Base-by-base conservation (phyloP, 352 stramenopile species). In the Phytophthora cryptogea region DNA sequence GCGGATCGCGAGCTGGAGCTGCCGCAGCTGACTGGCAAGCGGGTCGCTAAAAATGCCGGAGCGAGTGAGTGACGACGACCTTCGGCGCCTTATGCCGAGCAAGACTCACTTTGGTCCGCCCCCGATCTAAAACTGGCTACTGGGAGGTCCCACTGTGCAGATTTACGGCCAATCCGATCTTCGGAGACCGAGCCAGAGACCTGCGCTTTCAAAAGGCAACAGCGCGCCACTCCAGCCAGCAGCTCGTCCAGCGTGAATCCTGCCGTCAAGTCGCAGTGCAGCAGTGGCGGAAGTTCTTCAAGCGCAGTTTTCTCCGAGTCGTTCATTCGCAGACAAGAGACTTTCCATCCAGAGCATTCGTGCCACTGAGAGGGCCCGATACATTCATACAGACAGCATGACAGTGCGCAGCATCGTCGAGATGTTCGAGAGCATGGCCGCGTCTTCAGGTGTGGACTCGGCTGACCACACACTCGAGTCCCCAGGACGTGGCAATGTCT, bases 381-480 rank as follows among this genome's bases (percentile, higher is more conserved):
- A 23, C 37, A 39, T 10, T 14, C 49, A 33, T 35, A n/a, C 8
- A 61, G 23, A 50, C 30, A 64, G 53, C 48, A 75, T 75, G 67
- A 75, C 55, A 59, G 67, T 75, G 43, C 62, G 57, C 53, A 68
- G 51, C 49, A 72, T 75, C 48, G 62, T 75, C 16, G 31, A 65
- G 48, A 68, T 72, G 67, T 75, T 75, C 31, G 67, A 75, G 46
- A 66, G 41, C 39, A 56, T 75, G 52, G 57, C 67, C 9, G 28
- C 49, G 11, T 68, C 52, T 7, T n/a, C 36, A 0, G 43, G 23
- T 28, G 33, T 46, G 14, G 56, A 53, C 32, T n/a, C 39, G 26
- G n/a, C 46, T 32, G 26, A 30, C 5, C 43, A 63, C 10, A 10
- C 36, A n/a, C 37, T 36, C 13, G 54, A 71, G 37, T 68, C 56